Base-by-base conservation (phyloP, 257 asterid species). In the Solanum verrucosum region DNA sequence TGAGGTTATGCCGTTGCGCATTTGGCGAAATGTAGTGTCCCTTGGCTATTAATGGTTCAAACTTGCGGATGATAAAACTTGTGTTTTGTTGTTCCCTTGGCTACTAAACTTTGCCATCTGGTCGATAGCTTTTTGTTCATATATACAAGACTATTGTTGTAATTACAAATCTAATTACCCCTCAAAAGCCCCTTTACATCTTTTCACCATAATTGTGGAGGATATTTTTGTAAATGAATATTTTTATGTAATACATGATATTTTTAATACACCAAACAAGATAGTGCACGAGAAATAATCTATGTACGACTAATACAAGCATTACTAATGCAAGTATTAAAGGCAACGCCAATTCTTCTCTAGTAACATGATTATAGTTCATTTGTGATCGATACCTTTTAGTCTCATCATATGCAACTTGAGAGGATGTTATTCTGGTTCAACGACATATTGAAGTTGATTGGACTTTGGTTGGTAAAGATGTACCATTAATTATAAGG, bases 401-500 rank as follows among this genome's bases (percentile, higher is more conserved):
- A 2, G 5, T 10, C 49, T 42, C 25, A 86, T 79, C 65, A 74
- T 92, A 94, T 46, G 92, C 92, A 59, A 90, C n/a, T 52, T 88
- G 95, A 87, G 88, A 87, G 72, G 92, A 34, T 44, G 91, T 29
- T 37, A 88, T 42, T 82, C 87, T 40, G 67, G 94, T 16, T 83
- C 89, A 91, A 90, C 94, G 3, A 85, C 90, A 93, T 92, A 90
- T 38, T 88, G 94, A 79, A 91, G 91, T 87, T 88, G 94, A 84
- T 86, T 72, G 14, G 46, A 35, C 67, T 40, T 63, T 52, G 37
- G 34, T 85, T 42, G 18, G 74, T 20, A 84, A 33, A 63, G 91
- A 20, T 70, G 90, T 81, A 42, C 84, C 86, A 88, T 82, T 88
- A 86, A 93, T 88, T 71, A 84, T 90, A 68, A 78, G 90, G 85